Evolutionary conservation across 768 basidiomycete genomes (phyloP).

Genomic region (Lanmaoa rubissima): DNA sequence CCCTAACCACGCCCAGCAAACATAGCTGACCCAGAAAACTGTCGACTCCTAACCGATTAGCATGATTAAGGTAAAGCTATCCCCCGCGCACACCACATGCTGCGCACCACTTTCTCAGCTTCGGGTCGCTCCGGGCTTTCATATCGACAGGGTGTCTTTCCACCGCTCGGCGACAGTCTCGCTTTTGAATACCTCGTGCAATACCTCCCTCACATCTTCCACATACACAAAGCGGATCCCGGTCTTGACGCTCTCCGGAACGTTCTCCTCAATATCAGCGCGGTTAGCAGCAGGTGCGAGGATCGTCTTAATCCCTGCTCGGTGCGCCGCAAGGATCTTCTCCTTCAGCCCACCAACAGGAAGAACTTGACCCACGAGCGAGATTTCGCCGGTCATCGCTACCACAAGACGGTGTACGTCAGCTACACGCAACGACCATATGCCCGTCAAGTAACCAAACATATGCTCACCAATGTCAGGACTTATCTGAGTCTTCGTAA

Average conservation of each 20-base stretch:
- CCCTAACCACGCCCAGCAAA: neutral
- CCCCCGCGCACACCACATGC: neutral
- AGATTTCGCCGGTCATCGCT: slow-evolving; percentile 99
- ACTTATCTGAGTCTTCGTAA: slow-evolving; percentile 79
- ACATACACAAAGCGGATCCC: slow-evolving; percentile 96
- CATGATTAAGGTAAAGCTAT: neutral
- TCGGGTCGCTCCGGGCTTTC: slow-evolving; percentile 1
- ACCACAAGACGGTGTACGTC: neutral
- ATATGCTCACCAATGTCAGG: slow-evolving; percentile 79
- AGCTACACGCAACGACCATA: neutral
- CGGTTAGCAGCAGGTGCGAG: slow-evolving; percentile 85
- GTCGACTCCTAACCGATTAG: slow-evolving; percentile 1
- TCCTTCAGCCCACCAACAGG: slow-evolving; percentile 96
- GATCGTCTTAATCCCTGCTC: slow-evolving; percentile 93
- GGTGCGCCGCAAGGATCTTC: slow-evolving; percentile 95
- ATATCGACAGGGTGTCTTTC: slow-evolving; percentile 55
- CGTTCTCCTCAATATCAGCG: slow-evolving; percentile 96
- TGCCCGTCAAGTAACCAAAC: neutral
- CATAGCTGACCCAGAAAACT: no score
- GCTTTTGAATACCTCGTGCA: slow-evolving; percentile 81
- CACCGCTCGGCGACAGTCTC: slow-evolving; percentile 58
- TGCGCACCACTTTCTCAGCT: neutral
- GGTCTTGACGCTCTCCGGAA: slow-evolving; percentile 91
- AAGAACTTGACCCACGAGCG: slow-evolving; percentile 92
- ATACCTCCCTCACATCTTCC: slow-evolving; percentile 86